Evolutionary conservation across 768 basidiomycete species (phyloP), one percentile per base, ranked within the genome.

Genomic region (Mycena filopes): DNA sequence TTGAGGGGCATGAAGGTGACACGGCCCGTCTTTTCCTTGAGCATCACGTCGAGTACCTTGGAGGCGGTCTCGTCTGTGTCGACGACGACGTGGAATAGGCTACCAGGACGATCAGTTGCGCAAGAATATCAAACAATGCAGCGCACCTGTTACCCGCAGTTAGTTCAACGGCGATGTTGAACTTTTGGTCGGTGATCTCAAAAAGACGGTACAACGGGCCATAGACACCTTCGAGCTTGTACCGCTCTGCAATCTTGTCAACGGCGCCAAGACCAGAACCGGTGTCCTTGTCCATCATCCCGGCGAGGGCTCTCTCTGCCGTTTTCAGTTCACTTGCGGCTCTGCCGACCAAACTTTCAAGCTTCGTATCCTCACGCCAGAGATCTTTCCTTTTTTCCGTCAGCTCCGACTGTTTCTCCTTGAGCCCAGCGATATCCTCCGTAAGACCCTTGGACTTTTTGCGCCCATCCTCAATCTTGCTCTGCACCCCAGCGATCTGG

Each of bases 201-300:
- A 98, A 97, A 4, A 99, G 87, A 55, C 94, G 90, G 75, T 98
- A 99, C 9, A 99, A 78, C 0, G 98, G 96, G 0, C 98, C 98
- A 72, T 96, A 94, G 10, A 98, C 96, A 2, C 96, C 96, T 12
- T 87, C 83, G 7, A 98, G 79, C 10, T 84, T 84, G 60, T 92
- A 83, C 21, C 92, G 83, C 65, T 92, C 88, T 0, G 92, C 89
- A 65, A 98, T 96, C 48, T 84, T 87, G 66, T 95, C 91, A 3
- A 98, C 91, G 16, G 97, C 92, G 21, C 89, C 86, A 12, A 99
- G 83, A 41, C 97, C 98, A 62, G 87, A 85, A 2, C 93, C 93
- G 0, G 97, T 99, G 73, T 98, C 96, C 95, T 96, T 95, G 77
- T 99, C 98, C 94, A 99, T 97, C 90, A 97, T 98, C 18, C 90